Percentiles rank a stretch among this genome's conserved stretches.
Conservation (phyloP, 2,329 filamentous ascomycete genomes). For the Fusarium concolor region DNA sequence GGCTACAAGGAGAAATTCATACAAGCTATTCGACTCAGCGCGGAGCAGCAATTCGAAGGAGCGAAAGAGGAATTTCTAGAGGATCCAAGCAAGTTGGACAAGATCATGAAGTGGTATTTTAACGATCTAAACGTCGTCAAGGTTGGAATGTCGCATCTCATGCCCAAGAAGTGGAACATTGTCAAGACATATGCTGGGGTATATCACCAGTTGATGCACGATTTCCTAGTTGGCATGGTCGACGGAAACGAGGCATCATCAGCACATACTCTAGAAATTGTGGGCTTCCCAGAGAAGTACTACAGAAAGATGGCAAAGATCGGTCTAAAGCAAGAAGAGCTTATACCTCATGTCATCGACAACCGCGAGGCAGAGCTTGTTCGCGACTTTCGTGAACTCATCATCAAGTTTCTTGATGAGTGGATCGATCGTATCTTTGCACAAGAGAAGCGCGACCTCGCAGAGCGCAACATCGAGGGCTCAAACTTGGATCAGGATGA, state of each 20-base stretch:
- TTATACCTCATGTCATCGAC: conserved; percentile 88
- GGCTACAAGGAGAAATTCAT: conserved; percentile 98
- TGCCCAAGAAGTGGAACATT: conserved; percentile 98
- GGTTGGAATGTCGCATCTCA: conserved; percentile 88
- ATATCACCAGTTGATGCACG: conserved; percentile 95
- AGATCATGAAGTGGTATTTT: conserved; percentile 95
- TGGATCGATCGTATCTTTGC: conserved; percentile 96
- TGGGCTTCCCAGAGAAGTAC: conserved; percentile 96
- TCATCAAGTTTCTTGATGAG: conserved; percentile 94
- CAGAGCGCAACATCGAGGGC: conserved; percentile 77
- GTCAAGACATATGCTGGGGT: conserved; percentile 89
- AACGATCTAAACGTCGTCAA: conserved; percentile 97
- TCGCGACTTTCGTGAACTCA: conserved; percentile 92
- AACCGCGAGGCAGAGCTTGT: conserved; percentile 90
- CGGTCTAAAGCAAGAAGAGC: conserved; percentile 79
- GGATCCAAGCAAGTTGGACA: conserved; percentile 85
- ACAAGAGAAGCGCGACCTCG: conserved; percentile 84
- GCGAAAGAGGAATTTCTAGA: conserved; percentile 81
- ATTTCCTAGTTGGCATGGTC: conserved; percentile 85
- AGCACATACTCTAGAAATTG: conserved; percentile 88
- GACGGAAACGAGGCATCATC: conserved; percentile 88
- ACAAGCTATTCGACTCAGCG: conserved; percentile 79
- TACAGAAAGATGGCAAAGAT: conserved; percentile 95
- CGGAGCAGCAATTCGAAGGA: conserved; percentile 78
- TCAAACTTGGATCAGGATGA: conserved; percentile 86